phyloP scores from a whole-genome alignment of 768 basidiomycete species.

The Leccinum disarticulatum region DNA sequence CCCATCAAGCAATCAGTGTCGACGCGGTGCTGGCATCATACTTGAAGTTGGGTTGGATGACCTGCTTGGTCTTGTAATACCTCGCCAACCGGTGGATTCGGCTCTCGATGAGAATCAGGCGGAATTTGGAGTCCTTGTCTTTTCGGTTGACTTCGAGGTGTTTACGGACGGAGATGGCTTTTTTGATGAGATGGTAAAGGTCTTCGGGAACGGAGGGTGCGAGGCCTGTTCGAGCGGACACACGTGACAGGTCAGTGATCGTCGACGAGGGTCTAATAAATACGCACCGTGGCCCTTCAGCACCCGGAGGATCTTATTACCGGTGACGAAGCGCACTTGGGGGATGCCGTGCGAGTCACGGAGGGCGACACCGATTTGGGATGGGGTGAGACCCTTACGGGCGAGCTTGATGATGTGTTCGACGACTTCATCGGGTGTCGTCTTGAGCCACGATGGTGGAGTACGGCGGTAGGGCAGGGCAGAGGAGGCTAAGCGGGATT shows the following conservation, averaged over 20 bases:
- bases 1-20: slow-evolving; percentile 74
- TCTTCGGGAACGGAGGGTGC: slow-evolving; percentile 98
- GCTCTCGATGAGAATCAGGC: slow-evolving; percentile 98
- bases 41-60: slow-evolving; percentile 97
- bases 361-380: slow-evolving; percentile 97
- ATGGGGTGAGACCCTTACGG: slow-evolving; percentile 95
- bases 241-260: slow-evolving; percentile 1
- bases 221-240: slow-evolving; percentile 53
- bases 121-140: slow-evolving; percentile 97
- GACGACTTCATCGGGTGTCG: slow-evolving; percentile 90
- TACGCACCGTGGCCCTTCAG: slow-evolving; percentile 88
- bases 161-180: slow-evolving; percentile 98
- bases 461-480: slow-evolving; percentile 96
- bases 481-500: slow-evolving; percentile 54
- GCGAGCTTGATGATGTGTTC: slow-evolving; percentile 98
- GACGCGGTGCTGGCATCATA: slow-evolving; percentile 96
- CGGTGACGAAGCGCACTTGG: slow-evolving; percentile 97
- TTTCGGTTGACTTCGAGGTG: slow-evolving; percentile 97
- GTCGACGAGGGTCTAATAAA: not conserved
- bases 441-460: slow-evolving; percentile 96
- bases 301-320: slow-evolving; percentile 99
- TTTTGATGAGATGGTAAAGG: slow-evolving; percentile 99
- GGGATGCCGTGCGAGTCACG: slow-evolving; percentile 98
- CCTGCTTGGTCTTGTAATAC: slow-evolving; percentile 99
- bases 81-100: slow-evolving; percentile 96